Evolutionary conservation across 345 rosid species (phyloP), one percentile per base, ranked within the genome.

Genomic region (Citrus reticulata): DNA sequence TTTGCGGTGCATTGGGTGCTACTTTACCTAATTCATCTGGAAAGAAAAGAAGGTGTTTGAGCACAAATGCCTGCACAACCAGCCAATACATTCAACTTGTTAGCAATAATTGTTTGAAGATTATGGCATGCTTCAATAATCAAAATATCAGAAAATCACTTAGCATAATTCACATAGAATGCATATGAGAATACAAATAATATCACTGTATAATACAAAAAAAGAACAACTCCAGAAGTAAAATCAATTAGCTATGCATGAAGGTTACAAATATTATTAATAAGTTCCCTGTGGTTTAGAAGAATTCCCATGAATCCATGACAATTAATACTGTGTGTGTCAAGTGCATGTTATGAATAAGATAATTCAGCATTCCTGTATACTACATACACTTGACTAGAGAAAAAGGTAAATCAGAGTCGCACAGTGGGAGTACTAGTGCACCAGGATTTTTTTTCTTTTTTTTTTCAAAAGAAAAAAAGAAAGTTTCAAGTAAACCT

Each of bases 41-140:
- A 86, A 85, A 91, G 92, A 93, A 97, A 85, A 93, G 87, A 80
- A 97, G 92, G 87, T 93, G 80, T 83, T 97, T 97, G 81, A 97
- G 95, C 86, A 94, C 95, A 87, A 88, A 97, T 75, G 98, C 99
- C 99, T 97, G 89, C 88, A 87, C 49, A 83, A 77, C 72, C 59
- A 81, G 77, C 78, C 37, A 87, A 67, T 83, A 64, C 57, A 40
- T 58, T 76, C 4, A 64, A 65, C 9, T 10, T 16, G 39, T 76
- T 73, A 83, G 77, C 76, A 79, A 78, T 34, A 64, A 65, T 19
- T 17, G 40, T 7, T 34, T 27, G 60, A 49, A 17, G 35, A 40
- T 14, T 32, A 54, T 62, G 22, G 20, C 2, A 64, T 20, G 10
- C 46, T 61, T 61, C 8, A 2, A 64, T 30, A 30, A 60, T 6